Percentiles rank a stretch among this genome's conserved stretches.
Conservation (phyloP, 139 green algal genomes). For the Dunaliella sp. region DNA sequence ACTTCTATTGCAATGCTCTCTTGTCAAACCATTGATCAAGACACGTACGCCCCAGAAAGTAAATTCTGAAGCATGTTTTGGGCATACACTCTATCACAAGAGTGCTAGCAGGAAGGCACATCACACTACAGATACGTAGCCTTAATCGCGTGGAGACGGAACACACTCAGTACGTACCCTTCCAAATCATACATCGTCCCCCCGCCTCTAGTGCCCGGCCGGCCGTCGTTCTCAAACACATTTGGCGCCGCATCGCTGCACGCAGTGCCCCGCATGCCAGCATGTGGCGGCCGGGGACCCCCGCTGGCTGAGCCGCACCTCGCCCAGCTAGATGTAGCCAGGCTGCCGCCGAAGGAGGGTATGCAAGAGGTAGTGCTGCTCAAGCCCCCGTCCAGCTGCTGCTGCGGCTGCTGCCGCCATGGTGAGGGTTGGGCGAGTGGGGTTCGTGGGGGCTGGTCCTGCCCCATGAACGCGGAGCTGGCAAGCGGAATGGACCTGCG, state of each 20-base stretch:
- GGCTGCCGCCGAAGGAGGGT: neutral
- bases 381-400: no score
- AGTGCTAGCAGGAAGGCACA: no score
- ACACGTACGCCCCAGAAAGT: no score
- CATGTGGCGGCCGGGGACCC: neutral
- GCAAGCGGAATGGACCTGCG: neutral
- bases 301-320: neutral
- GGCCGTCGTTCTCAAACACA: slow-evolving; percentile 26
- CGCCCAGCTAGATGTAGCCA: neutral
- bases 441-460: neutral
- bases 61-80: no score
- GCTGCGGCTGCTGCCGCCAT: neutral
- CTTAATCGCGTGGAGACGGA: no score
- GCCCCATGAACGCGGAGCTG: neutral
- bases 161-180: no score
- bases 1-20: no score
- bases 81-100: no score
- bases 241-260: neutral
- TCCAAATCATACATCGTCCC: slow-evolving; percentile 25
- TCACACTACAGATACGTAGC: no score
- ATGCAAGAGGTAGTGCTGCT: neutral
- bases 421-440: neutral
- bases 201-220: slow-evolving; percentile 33
- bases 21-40: no score
- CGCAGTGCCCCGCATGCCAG: neutral